Base-by-base conservation (phyloP, 495 filamentous ascomycete genomes). In the Penicillium subrubescens region DNA sequence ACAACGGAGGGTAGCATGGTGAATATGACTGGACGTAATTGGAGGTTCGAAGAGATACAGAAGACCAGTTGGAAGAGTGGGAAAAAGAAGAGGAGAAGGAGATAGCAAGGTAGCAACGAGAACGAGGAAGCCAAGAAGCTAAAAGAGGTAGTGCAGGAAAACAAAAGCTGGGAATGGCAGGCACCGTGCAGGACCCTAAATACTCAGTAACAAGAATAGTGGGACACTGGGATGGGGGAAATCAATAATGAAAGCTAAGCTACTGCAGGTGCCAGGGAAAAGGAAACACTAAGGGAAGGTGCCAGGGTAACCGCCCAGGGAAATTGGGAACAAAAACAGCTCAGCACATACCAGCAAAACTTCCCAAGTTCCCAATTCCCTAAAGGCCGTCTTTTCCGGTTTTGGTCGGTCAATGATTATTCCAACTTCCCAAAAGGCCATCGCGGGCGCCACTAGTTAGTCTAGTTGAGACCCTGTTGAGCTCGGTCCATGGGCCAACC, bases 1-100 rank as follows among this genome's bases (percentile, higher is more conserved):
- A 77, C 62, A 41, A 72, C 57, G 34, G 71, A 67, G 58, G 73
- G 65, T 58, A 71, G 65, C 78, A 80, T 80, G 64, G 56, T 77
- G 70, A 59, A 59, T 54, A 54, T 63, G 43, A 27, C 8, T 61
- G 55, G 60, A 57, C 35, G 50, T 21, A 11, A 57, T 61, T 61
- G 29, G 57, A 48, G 57, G 43, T 46, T 39, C 33, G 31, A 61
- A 62, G 39, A 39, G 66, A 61, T 60, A 23, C 46, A 48, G 66
- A 56, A 63, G 58, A 41, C 63, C 70, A 53, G 63, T 19, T 10
- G 61, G 61, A 34, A n/a, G 6, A 64, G 56, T 56, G 66, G 58
- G 55, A 48, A 67, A 4, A 58, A 66, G 61, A 61, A 60, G 64
- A 58, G 64, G 66, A 63, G 61, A 62, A 17, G 21, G 10, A n/a